Evolutionary conservation across 345 rosid species (phyloP), one percentile per base, ranked within the genome.

Genomic region (Erodium maritimum): DNA sequence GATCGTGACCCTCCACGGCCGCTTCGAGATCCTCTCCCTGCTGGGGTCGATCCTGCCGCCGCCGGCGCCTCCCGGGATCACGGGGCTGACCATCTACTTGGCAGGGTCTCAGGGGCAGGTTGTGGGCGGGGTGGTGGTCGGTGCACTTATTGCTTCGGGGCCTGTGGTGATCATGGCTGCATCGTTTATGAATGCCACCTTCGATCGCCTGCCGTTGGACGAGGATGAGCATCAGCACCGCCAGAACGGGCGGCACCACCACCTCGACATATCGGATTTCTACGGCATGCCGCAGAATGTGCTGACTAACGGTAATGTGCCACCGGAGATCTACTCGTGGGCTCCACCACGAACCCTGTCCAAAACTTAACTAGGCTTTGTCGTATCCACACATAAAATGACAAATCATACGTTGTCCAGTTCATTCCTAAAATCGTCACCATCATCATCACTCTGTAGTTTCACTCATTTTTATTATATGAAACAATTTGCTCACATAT

Each of bases 31-130:
- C 57, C 89, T 93, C 13, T 89, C 99, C 0, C 67, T 93, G 79
- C 86, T 87, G 0, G 99, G 99, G 19, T 89, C 96, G 0, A 76
- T 89, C 76, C 75, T 93, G 54, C 17, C 57, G 48, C 95, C 89
- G 13, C 85, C 84, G 1, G 87, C 96, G 56, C 96, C 96, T 0
- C 85, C 82, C 0, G 96, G 95, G 24, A 81, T 91, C 48, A 84
- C 86, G 0, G 96, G 98, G 62, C 69, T 91, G 14, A 88, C 90
- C 58, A 80, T 91, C 67, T 88, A 88, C 80, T 65, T 91, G n/a
- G 86, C 96, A 17, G 96, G 98, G 58, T 79, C 84, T 50, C 98
- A 86, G 56, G 98, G 98, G 23, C 98, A 91, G 67, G 88, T 91
- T 54, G 93, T 91, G 42, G 98, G 98, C 17, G 98, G 96, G 17